Percentiles rank a stretch among this genome's conserved stretches.
Evolutionary conservation across 192 early-diverging fungal genomes (phyloP).

Genomic region (Powellomyces hirtus): DNA sequence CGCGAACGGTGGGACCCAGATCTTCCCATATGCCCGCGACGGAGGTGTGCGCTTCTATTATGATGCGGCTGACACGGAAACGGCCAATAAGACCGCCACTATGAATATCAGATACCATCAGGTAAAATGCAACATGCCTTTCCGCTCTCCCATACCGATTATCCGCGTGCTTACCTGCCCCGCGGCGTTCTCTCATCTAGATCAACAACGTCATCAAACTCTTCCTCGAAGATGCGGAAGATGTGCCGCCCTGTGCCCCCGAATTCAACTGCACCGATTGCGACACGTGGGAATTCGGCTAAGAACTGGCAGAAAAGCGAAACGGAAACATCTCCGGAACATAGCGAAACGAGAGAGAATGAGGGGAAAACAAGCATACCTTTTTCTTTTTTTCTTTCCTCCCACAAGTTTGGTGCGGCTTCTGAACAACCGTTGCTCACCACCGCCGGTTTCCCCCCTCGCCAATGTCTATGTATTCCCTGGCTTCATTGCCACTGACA

Average conservation of each 20-base stretch:
- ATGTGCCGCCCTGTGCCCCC: conserved; percentile 1
- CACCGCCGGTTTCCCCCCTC: no score
- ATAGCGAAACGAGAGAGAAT: no score
- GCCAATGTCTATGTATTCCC: no score
- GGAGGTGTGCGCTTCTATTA: not conserved
- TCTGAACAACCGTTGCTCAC: no score
- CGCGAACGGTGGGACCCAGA: not conserved
- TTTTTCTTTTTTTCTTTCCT: no score
- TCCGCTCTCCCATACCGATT: not conserved
- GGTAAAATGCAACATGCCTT: not conserved
- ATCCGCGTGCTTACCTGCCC: not conserved
- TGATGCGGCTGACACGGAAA: not conserved
- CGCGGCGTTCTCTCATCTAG: not conserved
- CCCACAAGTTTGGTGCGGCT: no score
- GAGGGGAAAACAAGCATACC: no score
- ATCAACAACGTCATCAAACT: conserved; percentile 20
- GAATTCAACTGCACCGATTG: conserved; percentile 18
- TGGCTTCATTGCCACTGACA: no score
- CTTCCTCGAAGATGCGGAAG: conserved; percentile 14
- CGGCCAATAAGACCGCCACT: not conserved
- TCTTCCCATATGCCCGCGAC: conserved; percentile 1
- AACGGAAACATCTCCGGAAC: no score
- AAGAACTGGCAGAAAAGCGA: no score
- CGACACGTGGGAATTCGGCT: not conserved
- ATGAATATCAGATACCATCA: conserved; percentile 22